A percentile compares a stretch with the other conserved stretches of the same genome.
Conservation (phyloP, 2,329 filamentous ascomycete genomes). For the Cercospora citrullina region DNA sequence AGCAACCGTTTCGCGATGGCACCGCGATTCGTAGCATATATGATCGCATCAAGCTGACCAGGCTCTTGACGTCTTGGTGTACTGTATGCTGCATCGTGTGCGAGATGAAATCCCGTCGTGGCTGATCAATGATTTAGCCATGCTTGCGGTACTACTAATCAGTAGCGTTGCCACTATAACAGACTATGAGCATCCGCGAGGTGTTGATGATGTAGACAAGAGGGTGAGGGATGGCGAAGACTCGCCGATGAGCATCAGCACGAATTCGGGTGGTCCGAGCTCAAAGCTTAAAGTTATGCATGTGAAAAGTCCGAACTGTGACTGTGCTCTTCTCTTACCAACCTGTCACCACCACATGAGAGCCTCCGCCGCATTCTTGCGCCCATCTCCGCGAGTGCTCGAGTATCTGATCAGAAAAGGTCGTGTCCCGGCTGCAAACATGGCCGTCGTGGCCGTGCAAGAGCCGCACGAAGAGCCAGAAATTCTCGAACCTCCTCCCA, state of each 20-base stretch:
- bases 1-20: neutral
- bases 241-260: neutral
- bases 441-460: conserved; percentile 35
- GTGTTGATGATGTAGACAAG: neutral
- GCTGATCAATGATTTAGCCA: neutral
- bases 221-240: no score
- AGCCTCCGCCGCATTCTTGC: conserved; percentile 12
- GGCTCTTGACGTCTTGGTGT: neutral
- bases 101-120: neutral
- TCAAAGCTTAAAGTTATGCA: conserved; percentile 2
- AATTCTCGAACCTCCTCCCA: conserved; percentile 48
- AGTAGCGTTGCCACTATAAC: neutral
- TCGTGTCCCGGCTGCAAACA: conserved; percentile 29
- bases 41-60: neutral
- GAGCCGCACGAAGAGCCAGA: conserved; percentile 36
- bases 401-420: conserved; percentile 55
- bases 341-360: conserved; percentile 16
- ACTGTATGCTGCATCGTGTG: neutral
- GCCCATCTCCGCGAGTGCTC: conserved; percentile 52
- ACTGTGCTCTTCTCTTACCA: neutral
- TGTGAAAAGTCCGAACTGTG: neutral
- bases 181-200: neutral
- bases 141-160: neutral
- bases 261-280: neutral
- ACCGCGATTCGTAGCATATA: neutral